Base-by-base conservation (phyloP, 768 basidiomycete genomes). In the Amylocystis lapponica region DNA sequence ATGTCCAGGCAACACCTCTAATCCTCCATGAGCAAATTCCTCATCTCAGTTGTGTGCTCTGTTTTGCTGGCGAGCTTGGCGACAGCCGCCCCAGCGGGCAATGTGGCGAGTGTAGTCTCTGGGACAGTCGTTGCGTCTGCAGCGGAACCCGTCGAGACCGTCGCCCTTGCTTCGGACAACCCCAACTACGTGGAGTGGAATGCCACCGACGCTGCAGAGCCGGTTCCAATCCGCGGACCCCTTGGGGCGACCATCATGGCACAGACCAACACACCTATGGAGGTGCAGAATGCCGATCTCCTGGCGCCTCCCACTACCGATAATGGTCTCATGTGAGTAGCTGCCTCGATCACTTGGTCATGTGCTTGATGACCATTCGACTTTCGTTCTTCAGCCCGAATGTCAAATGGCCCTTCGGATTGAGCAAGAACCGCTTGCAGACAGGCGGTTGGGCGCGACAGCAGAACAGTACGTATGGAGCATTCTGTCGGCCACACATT, bases 381-480 rank as follows among this genome's bases (percentile, higher is more conserved):
- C 22, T 16, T 30, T 47, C 8, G 49, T 10, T 8, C 19, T 23
- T 5, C 30, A 26, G 5, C n/a, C 23, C 25, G 40, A 81, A 81
- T 49, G 68, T 69, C 47, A 83, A 82, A 52, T 83, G 82, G 82
- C 74, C 80, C 0, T 78, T 81, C 54, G 65, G 72, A 36, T 56
- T 79, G 17, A 81, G 79, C 47, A 78, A 79, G 52, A 81, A 70
- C 52, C 75, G 78, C 26, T 50, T 83, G 6, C 71, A 73, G 40
- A 66, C 68, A 4, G 82, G 80, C n/a, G 82, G 82, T 2, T 83
- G 81, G 79, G 75, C 81, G 22, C 69, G 79, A 35, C 70, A 79
- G 53, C 73, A 81, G 56, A 83, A 78, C 48, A 47, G 81, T 75
- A n/a, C n/a, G n/a, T n/a, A n/a, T n/a, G n/a, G 16, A 26, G 31